These are phyloP conservation scores for Dicorynia guianensis DNA, from an alignment of 306 rosid genomes.

Conservation along the genomic window DNA sequence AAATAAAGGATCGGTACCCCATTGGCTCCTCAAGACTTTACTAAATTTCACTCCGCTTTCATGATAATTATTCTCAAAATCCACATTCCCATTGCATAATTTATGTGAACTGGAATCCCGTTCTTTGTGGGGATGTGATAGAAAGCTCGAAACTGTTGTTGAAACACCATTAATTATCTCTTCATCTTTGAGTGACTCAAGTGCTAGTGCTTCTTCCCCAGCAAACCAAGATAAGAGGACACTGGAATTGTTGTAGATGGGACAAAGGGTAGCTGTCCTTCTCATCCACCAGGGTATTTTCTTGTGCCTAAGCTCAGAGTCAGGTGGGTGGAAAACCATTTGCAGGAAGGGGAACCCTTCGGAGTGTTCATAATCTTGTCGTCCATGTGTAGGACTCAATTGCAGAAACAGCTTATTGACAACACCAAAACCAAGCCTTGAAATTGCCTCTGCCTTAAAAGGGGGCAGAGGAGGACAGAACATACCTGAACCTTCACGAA, in stretches of 20 bases:
- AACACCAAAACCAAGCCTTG: conserved; percentile 96
- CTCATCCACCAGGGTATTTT: conserved; percentile 97
- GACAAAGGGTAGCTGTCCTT: conserved; percentile 75
- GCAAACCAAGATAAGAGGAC: conserved; percentile 90
- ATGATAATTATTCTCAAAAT: conserved; percentile 37
- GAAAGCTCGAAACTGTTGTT: conserved; percentile 62
- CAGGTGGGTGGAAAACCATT: conserved; percentile 75
- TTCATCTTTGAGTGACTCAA: conserved; percentile 75
- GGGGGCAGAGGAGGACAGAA: conserved; percentile 84
- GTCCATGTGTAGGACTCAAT: conserved; percentile 48
- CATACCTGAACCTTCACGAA: conserved; percentile 63
- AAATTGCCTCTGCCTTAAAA: conserved; percentile 80
- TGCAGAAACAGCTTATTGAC: conserved; percentile 91
- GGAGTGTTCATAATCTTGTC: conserved; percentile 32
- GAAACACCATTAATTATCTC: conserved; percentile 78
- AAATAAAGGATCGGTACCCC: conserved; percentile 90
- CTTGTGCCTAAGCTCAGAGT: conserved; percentile 64
- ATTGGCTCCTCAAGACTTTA: conserved; percentile 70
- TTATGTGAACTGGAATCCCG: conserved; percentile 41
- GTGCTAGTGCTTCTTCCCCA: conserved; percentile 84
- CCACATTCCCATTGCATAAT: conserved; percentile 55
- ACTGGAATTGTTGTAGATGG: conserved; percentile 70
- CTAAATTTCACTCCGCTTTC: conserved; percentile 55
- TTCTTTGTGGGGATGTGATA: conserved; percentile 43
- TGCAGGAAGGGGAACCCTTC: conserved; percentile 66